Base-by-base conservation (phyloP, 140 eudicot genomes). In the Stevia rebaudiana region DNA sequence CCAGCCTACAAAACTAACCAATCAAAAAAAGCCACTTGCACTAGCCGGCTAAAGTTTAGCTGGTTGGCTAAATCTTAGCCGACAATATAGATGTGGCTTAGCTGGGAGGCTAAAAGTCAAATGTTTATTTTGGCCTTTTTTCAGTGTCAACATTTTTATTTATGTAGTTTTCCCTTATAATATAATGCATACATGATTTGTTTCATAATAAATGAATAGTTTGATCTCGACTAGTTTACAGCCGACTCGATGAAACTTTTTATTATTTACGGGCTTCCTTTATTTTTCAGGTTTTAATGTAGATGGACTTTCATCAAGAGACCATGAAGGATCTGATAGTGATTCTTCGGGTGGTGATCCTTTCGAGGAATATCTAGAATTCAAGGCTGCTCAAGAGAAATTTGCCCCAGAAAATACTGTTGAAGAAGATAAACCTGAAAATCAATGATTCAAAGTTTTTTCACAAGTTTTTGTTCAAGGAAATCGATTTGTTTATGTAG, bases 321-420 rank as follows among this genome's bases (percentile, higher is more conserved):
- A 80, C 54, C 42, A 50, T 31, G 68, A 70, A 11, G 68, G 69
- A 57, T 74, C 70, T 58, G 89, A 83, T 13, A 84, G 86, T 69
- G 97, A 90, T 64, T 86, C 97, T 37, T 84, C 95, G 0, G 58
- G 90, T 76, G 95, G 74, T 37, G 84, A 74, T 28, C 90, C 95
- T 52, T 90, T 86, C 19, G 94, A 90, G 82, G 94, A 90, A 60
- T 86, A 81, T 56, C 80, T 74, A 21, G 84, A 88, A 63, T 79
- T 63, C 71, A 69, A 75, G 67, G 75, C 75, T 39, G 75, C 69
- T 41, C 69, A 74, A 59, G 79, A 74, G 39, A 74, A 66, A 44
- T 52, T 61, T 44, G 68, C 30, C 17, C 53, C 35, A 16, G 78
- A 73, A 64, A 73, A 8, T 36, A 36, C 15, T 31, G 33, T 43